Evolutionary conservation across 2,329 filamentous ascomycete genomes (phyloP), one percentile per base, ranked within the genome.

Genomic region (Alternaria dauci): DNA sequence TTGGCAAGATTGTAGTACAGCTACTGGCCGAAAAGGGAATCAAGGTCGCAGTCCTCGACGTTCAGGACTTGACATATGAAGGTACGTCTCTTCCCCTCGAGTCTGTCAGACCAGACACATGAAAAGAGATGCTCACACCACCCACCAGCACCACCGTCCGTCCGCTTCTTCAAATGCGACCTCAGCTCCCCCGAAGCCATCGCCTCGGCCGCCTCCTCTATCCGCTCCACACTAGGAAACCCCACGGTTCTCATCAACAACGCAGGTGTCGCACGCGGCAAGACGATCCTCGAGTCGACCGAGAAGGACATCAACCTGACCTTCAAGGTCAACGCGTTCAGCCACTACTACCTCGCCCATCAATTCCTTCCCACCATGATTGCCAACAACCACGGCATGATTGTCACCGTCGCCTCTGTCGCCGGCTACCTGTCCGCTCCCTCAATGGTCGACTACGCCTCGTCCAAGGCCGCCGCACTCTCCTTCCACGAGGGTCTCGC

Each of bases 241-340:
- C 90, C 90, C 0, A 92, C 89, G 0, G 81, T 93, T 62, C 81
- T 93, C 4, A 89, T 91, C 79, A 91, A 91, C 80, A 91, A 91
- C 71, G 89, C 90, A 8, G 89, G 89, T 61, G 84, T 90, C 28
- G 85, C 82, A 16, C 84, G 84, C 58, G 88, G 88, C 61, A 86
- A 87, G 65, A 84, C 83, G 5, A 84, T 93, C 64, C 82, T 92
- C 47, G 82, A 85, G 28, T 76, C 83, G 23, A 83, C 83, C 1
- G 85, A 88, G 52, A 81, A 80, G 20, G 85, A 89, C 66, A 82
- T 91, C 63, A 85, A 86, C 38, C 86, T 89, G 69, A 90, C 89
- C 52, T 91, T 92, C 75, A 87, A 88, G 60, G 88, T 93, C 68
- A 93, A 93, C 78, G 81, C 87, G 0, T 75, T 92, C 32, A 82